Evolutionary conservation across 352 stramenopile genomes (phyloP).

Genomic region (Globisporangium acanthophoron): DNA sequence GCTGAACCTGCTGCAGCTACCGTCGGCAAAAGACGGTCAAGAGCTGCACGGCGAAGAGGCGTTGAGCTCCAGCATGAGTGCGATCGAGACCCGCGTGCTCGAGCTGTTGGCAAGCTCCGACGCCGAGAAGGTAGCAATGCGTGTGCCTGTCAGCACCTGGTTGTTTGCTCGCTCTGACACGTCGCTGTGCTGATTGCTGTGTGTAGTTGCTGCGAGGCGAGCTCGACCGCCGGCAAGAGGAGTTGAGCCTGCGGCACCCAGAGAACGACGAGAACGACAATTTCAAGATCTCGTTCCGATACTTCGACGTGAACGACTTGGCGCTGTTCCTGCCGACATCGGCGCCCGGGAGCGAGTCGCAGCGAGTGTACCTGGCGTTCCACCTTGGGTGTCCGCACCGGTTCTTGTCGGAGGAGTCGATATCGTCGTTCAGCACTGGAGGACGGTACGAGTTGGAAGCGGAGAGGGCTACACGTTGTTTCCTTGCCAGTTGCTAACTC

Average conservation of each 20-base stretch:
- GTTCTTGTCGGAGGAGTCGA: slow-evolving; percentile 85
- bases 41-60: slow-evolving; percentile 38
- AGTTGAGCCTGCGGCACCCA: slow-evolving; percentile 55
- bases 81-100: slow-evolving; percentile 48
- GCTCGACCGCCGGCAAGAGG: slow-evolving; percentile 47
- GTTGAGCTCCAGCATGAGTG: slow-evolving; percentile 37
- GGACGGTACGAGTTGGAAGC: slow-evolving; percentile 40
- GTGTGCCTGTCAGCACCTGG: background rate
- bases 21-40: slow-evolving; percentile 15
- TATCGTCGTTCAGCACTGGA: slow-evolving; percentile 82
- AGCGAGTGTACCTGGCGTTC: slow-evolving; percentile 84
- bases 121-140: slow-evolving; percentile 43
- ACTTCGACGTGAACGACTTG: slow-evolving; percentile 77
- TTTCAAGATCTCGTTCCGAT: slow-evolving; percentile 86
- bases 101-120: slow-evolving; percentile 50
- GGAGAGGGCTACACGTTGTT: background rate
- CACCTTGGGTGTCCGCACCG: slow-evolving; percentile 81
- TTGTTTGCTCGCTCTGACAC: too few species aligned
- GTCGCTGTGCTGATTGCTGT: background rate
- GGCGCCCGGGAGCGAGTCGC: slow-evolving; percentile 59
- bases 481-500: background rate
- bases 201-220: slow-evolving; percentile 44
- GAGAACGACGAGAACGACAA: slow-evolving; percentile 53
- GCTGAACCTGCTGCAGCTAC: slow-evolving; percentile 46
- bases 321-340: slow-evolving; percentile 83